Base-by-base conservation (phyloP, 2,329 filamentous ascomycete genomes). In the Botrytis pseudocinerea region DNA sequence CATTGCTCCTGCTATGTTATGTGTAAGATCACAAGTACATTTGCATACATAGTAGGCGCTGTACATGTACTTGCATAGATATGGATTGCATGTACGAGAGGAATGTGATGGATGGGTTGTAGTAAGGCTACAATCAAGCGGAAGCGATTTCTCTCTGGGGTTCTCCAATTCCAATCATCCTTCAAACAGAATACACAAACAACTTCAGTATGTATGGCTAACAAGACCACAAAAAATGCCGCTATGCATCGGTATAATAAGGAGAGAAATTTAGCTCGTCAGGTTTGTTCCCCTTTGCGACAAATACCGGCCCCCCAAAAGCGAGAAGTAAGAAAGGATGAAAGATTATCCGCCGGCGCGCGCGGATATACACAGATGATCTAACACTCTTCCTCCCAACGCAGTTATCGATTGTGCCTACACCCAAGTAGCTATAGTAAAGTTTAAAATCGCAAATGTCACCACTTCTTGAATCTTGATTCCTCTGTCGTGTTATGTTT, bases 341-440 rank as follows among this genome's bases (percentile, higher is more conserved):
- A 65, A 65, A 65, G 63, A 65, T 48, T 12, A 66, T 66, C 63
- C 44, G 63, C 44, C 44, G 3, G 22, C 44, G 63, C 28, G 7
- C 35, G 28, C n/a, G 51, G 51, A 22, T 22, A 46, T 46, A 16
- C 44, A 22, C 51, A 25, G 51, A 57, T 57, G n/a, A 28, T 28
- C n/a, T 40, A 42, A n/a, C 35, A 16, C 16, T n/a, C 35, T 40
- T 60, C 12, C 14, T 14, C 35, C 14, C 25, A 38, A 62, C n/a
- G n/a, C 51, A 28, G 51, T 18, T 2, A 62, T 38, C 51, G 12
- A 62, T 40, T 62, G 25, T 16, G 40, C 35, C 12, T 42, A 40
- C 22, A 38, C 22, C 22, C 35, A 14, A 40, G 57, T 38, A 28
- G n/a, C 18, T 22, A 7, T 38, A 14, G 22, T 22, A 9, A 25